phyloP scores from a whole-genome alignment of 2,329 filamentous ascomycete genomes.

The Colletotrichum liaoningense region DNA sequence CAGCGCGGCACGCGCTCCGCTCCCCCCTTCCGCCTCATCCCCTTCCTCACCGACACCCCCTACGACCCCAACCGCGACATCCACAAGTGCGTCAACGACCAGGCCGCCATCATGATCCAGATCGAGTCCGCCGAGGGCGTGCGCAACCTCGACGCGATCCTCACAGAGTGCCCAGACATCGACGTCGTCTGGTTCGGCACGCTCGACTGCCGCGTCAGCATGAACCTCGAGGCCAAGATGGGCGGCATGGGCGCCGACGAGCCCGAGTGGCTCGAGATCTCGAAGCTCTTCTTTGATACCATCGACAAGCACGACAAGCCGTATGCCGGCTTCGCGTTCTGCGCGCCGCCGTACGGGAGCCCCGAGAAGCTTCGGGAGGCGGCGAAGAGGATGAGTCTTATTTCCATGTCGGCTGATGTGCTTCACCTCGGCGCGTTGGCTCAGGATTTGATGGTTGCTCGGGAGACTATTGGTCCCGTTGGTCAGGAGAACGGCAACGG shows the following conservation, averaged over 20 bases:
- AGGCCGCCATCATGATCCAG: conserved; percentile 61
- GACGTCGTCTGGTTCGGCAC: conserved; percentile 60
- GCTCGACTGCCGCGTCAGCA: conserved; percentile 56
- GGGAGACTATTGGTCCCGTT: neutral
- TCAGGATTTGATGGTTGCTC: conserved; percentile 35
- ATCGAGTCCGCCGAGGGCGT: conserved; percentile 56
- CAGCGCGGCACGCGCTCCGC: conserved; percentile 55
- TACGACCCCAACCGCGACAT: conserved; percentile 47
- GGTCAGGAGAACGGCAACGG: conserved; percentile 19
- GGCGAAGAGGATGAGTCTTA: conserved; percentile 41
- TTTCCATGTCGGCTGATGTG: conserved; percentile 40
- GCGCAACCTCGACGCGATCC: conserved; percentile 60
- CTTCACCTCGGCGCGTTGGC: conserved; percentile 39
- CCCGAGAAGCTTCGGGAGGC: conserved; percentile 41
- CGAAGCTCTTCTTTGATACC: conserved; percentile 49
- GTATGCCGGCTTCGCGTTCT: conserved; percentile 46
- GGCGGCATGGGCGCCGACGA: conserved; percentile 48
- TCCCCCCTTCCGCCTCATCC: conserved; percentile 55
- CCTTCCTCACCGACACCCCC: conserved; percentile 51
- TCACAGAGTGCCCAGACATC: conserved; percentile 57
- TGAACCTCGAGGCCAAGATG: conserved; percentile 51
- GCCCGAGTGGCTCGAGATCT: conserved; percentile 53
- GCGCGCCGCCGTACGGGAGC: conserved; percentile 39
- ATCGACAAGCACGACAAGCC: conserved; percentile 60
- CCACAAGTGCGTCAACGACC: conserved; percentile 54